Base-by-base conservation (phyloP, 192 early-diverging fungal species). In the Gamsiella multidivaricata region DNA sequence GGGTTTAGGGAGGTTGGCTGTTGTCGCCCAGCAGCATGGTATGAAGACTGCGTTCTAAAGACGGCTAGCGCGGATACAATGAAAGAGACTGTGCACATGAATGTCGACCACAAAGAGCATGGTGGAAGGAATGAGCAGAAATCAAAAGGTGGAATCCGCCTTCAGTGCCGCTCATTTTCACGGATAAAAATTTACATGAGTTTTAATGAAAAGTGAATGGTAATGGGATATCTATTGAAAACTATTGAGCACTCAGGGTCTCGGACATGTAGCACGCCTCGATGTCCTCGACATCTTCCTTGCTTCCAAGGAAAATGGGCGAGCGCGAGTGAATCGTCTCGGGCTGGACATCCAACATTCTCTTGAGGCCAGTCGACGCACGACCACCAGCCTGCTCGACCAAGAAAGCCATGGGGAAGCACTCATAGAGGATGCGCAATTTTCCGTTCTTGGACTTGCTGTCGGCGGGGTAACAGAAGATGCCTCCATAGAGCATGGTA, bases 351-450 rank as follows among this genome's bases (percentile, higher is more conserved):
- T 97, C 96, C 36, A 99, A 81, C 80, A 95, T 92, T 46, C 94
- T 83, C 80, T 87, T 70, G 32, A 70, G 83, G 52, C 97, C 97
- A 15, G 93, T 97, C 25, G 87, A 89, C 12, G 97, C 92, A 68
- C 90, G 93, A 51, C 97, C 97, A 45, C 97, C 97, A n/a, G 95
- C 95, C 71, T 97, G 92, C 80, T 99, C 97, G 47, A 94, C 84
- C 46, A 99, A 81, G 62, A 91, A 93, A 0, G 95, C 90, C 97
- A 99, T 99, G n/a, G 96, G 97, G 88, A 97, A 99, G 79, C 94
- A 94, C 86, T 99, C 97, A 83, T 99, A 99, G 49, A 99, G 85
- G 47, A 99, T 88, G 66, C 97, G 89, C 63, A 99, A 92, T 82
- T 99, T 99, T 79, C 93, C 95, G 17, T 87, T 85, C 85, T 88